Percentiles rank a stretch among this genome's conserved stretches.
phyloP scores from a whole-genome alignment of 2,329 filamentous ascomycete species.

The Elsinoe perseae region DNA sequence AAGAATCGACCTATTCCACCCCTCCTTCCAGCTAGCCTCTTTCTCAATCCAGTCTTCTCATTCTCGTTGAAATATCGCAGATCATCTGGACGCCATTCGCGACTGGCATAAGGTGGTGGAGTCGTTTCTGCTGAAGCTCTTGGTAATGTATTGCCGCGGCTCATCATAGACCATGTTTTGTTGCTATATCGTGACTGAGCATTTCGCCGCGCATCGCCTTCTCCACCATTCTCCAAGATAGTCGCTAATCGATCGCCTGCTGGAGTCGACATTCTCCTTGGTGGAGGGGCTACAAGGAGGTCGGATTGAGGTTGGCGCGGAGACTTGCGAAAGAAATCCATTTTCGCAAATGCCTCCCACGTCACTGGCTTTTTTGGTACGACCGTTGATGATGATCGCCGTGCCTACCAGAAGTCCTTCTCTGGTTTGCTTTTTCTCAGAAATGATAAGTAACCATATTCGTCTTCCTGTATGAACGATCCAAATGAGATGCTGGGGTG shows the following conservation, averaged over 20 bases:
- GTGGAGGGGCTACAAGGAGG: conserved; percentile 22
- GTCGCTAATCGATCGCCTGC: conserved; percentile 36
- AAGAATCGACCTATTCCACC: conserved; percentile 35
- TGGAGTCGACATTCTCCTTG: conserved; percentile 37
- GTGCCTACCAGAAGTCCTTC: no score
- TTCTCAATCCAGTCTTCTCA: conserved; percentile 1
- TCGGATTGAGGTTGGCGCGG: conserved; percentile 12
- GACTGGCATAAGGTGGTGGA: conserved; percentile 18
- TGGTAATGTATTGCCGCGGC: conserved; percentile 1
- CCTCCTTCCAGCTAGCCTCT: conserved; percentile 17
- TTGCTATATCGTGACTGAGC: neutral
- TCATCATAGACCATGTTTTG: conserved; percentile 4
- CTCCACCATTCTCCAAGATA: conserved; percentile 31
- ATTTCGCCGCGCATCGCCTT: neutral
- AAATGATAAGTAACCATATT: no score
- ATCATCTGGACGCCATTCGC: conserved; percentile 13
- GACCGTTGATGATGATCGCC: conserved; percentile 5
- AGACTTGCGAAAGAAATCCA: conserved; percentile 17
- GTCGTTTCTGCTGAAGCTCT: conserved; percentile 14
- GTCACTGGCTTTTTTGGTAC: neutral
- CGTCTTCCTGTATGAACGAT: no score
- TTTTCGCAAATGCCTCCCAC: conserved; percentile 2
- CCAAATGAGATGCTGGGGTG: neutral
- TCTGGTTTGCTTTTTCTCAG: no score
- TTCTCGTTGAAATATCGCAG: neutral